phyloP scores from a whole-genome alignment of 129 eudicot species.

The Flaveria trinervia region DNA sequence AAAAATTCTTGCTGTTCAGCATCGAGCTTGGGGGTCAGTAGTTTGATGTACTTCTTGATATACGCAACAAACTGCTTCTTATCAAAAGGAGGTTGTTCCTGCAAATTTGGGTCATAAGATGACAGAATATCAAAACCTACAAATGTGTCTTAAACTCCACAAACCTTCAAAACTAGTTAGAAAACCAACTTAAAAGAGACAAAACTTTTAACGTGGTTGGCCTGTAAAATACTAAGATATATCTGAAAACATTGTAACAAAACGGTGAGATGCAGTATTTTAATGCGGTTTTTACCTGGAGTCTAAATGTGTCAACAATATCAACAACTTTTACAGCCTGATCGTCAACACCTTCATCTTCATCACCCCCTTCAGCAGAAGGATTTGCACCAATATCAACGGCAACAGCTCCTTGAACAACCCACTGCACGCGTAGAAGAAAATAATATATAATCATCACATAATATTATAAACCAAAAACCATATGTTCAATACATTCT shows the following conservation, averaged over 20 bases:
- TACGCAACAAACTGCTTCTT: constrained; percentile 68
- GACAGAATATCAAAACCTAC: neutral
- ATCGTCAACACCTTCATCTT: constrained; percentile 75
- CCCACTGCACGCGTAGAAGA: constrained; percentile 53
- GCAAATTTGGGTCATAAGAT: neutral
- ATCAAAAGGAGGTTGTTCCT: constrained; percentile 93
- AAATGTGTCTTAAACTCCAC: too few relatives aligned
- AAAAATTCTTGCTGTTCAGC: constrained; percentile 54
- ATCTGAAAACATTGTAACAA: too few relatives aligned
- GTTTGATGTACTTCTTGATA: constrained; percentile 74
- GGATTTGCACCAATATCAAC: constrained; percentile 77
- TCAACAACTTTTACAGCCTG: constrained; percentile 80
- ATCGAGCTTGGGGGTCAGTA: constrained; percentile 60
- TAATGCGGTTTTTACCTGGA: constrained; percentile 49
- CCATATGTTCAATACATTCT: neutral
- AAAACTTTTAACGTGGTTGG: too few relatives aligned
- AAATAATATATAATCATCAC: neutral
- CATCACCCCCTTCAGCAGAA: constrained; percentile 74
- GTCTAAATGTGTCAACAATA: constrained; percentile 85
- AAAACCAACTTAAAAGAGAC: too few relatives aligned
- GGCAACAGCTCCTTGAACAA: constrained; percentile 66
- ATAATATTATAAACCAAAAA: neutral
- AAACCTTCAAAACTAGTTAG: too few relatives aligned
- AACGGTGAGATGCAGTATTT: neutral
- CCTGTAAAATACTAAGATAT: too few relatives aligned